Evolutionary conservation across 768 basidiomycete species (phyloP), one percentile per base, ranked within the genome.

Genomic region (Lentinula lateritia): DNA sequence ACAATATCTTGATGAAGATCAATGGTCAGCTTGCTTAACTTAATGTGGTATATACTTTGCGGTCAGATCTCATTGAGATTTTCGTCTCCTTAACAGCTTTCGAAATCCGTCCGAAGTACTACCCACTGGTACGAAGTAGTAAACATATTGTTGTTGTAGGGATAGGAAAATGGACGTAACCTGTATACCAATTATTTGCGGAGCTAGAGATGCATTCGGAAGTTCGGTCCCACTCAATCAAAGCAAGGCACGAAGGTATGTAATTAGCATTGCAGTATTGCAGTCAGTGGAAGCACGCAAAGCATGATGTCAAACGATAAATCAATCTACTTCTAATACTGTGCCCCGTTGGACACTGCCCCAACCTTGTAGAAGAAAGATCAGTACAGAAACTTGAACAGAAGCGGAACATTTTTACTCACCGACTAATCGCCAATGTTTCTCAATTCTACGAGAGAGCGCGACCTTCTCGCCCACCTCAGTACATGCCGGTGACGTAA

Each of bases 381-480:
- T 5, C n/a, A 28, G 32, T 62, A 20, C 38, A 52, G 5, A 9
- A 12, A 42, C 0, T 46, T 28, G 46, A 28, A 43, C n/a, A 6
- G 35, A 39, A 61, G 34, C 20, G 16, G 20, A 57, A 52, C 36
- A 42, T 48, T 38, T 28, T 46, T 43, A 84, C 90, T 78, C 69
- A 88, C 93, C 95, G 59, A 98, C 95, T 68, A 97, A 84, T 61
- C 95, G 90, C 95, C 95, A 97, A 78, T 96, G 95, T 78, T 97
- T 97, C 77, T 98, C 96, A 66, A 98, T 97, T 66, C 96, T 83
- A 62, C 96, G 81, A 35, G 91, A 93, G 46, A 98, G 74, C 2
- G 96, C 97, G 39, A 99, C 96, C 82, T 98, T 98, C 77, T 99
- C 97, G 12, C 93, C 94, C 39, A 97, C 84, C 73, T 98, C 95